These are phyloP conservation scores for Aspergillus sclerotialis DNA, from an alignment of 2,329 filamentous ascomycete species.

Conservation along the genomic window DNA sequence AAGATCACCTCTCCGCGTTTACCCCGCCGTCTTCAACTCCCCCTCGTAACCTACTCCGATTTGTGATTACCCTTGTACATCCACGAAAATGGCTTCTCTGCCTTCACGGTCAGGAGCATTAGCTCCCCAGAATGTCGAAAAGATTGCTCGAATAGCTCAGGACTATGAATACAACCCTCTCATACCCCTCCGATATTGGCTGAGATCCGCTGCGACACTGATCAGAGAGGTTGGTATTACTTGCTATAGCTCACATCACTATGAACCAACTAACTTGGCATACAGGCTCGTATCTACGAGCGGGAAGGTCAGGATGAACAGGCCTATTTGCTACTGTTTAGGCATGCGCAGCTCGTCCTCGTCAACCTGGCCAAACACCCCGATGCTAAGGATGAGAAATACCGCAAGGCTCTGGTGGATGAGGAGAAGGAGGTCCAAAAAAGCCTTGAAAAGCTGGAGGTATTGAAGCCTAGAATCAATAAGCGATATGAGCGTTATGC, in stretches of 20 bases:
- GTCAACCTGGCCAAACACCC: constrained; percentile 70
- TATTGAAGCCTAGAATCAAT: constrained; percentile 71
- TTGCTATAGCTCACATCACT: not conserved
- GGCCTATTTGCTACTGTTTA: constrained; percentile 84
- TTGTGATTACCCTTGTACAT: constrained; percentile 9
- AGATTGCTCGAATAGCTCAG: constrained; percentile 68
- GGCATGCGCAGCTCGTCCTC: constrained; percentile 78
- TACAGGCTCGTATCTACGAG: constrained; percentile 69
- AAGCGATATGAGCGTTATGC: constrained; percentile 63
- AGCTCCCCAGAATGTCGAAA: constrained; percentile 63
- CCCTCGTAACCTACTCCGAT: no score
- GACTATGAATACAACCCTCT: constrained; percentile 74
- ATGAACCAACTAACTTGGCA: not conserved
- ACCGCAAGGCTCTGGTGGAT: constrained; percentile 45
- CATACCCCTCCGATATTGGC: constrained; percentile 73
- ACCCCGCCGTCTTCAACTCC: constrained; percentile 15
- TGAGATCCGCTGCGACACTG: constrained; percentile 71
- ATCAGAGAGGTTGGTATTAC: constrained; percentile 64
- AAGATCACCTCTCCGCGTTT: constrained; percentile 6
- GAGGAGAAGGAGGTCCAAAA: constrained; percentile 57
- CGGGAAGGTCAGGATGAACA: constrained; percentile 79
- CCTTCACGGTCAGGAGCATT: constrained; percentile 20
- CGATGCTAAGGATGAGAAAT: constrained; percentile 59
- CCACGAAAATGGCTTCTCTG: constrained; percentile 18
- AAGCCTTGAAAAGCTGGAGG: constrained; percentile 66